Evolutionary conservation across 1,284 basidiomycete species (phyloP), one percentile per base, ranked within the genome.

Genomic region (Rhodotorula sp.): DNA sequence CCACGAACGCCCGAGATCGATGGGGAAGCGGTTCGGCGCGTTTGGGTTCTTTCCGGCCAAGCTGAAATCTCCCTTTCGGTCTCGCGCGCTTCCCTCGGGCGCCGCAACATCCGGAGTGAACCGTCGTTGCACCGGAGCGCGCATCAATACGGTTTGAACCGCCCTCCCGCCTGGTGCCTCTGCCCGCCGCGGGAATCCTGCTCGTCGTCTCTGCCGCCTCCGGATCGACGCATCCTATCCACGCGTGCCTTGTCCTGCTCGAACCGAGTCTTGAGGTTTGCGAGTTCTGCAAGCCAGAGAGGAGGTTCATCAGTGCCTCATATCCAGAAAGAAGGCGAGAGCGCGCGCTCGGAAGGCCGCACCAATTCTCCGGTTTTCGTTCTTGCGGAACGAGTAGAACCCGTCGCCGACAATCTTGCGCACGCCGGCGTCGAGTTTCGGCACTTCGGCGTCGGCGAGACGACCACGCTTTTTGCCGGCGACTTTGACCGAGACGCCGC

Each of bases 351-450:
- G 6, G 10, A 18, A 3, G 48, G 14, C 49, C 73, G 59, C 29
- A 76, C 75, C 69, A 23, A 65, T 64, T 26, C 63, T 61, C 20
- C 74, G 63, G 16, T 57, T 54, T 20, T 75, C 71, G 26, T 70
- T 67, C 57, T 66, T 61, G 39, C 61, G 71, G 62, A 75, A 72
- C 60, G 69, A n/a, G 61, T 77, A 77, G 60, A 77, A 77, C n/a
- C 73, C 73, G 21, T 75, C 71, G 10, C 76, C 76, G 18, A 77
- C 76, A 57, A 75, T 77, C 59, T 75, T 71, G 66, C 62, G 75
- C 54, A 71, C 57, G 5, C 73, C 75, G 1, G 65, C 67, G 15
- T 70, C 68, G 10, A 26, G 48, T 20, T 67, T 63, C 46, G 14
- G 26, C 26, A 39, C n/a, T 39, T 56, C 66, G 23, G 62, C 64